Percentiles rank a stretch among this genome's conserved stretches.
Evolutionary conservation across 2,329 filamentous ascomycete genomes (phyloP).

Genomic region (Pseudopithomyces maydicus): DNA sequence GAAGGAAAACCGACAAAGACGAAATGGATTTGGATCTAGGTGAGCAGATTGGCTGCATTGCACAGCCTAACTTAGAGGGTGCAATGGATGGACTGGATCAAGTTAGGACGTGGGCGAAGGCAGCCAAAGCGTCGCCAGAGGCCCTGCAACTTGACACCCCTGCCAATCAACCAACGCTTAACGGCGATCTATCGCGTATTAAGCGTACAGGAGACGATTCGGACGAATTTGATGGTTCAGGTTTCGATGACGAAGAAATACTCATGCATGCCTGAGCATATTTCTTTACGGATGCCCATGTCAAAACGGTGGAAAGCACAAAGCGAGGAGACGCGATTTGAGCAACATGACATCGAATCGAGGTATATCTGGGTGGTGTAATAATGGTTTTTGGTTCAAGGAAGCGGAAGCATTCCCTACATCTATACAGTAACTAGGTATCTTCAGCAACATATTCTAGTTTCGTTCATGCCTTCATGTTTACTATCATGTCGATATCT

Average conservation of each 20-base stretch:
- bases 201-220: conserved; percentile 23
- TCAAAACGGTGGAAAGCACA: background rate
- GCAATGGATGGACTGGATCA: background rate
- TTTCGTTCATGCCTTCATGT: too few species aligned
- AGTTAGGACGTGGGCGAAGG: background rate
- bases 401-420: too few species aligned
- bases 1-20: background rate
- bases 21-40: background rate
- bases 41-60: background rate
- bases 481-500: background rate
- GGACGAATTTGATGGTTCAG: conserved; percentile 15
- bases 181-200: conserved; percentile 11
- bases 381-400: too few species aligned
- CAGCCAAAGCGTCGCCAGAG: background rate
- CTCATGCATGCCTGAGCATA: background rate
- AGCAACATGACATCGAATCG: background rate
- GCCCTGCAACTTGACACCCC: background rate
- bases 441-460: too few species aligned
- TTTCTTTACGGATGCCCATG: background rate
- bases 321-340: background rate
- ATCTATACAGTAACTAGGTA: too few species aligned
- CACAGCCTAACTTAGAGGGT: background rate
- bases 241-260: background rate
- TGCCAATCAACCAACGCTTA: background rate
- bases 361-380: too few species aligned